phyloP scores from a whole-genome alignment of 345 rosid genomes.

The Laguncularia racemosa region DNA sequence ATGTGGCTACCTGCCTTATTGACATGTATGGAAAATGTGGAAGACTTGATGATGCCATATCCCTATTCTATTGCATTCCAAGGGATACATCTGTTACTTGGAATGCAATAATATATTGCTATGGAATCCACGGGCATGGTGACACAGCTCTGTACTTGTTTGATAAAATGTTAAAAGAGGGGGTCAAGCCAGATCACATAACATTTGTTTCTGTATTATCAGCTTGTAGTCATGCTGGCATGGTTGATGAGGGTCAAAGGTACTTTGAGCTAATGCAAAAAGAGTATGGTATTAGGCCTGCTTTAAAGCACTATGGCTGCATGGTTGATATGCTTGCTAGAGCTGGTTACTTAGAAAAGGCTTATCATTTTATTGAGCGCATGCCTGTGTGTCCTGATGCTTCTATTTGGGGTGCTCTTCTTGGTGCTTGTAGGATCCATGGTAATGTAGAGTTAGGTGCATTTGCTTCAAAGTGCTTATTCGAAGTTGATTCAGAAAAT shows the following conservation, averaged over 20 bases:
- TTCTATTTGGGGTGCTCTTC: slow-evolving; percentile 46
- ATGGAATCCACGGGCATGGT: slow-evolving; percentile 44
- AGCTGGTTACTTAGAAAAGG: slow-evolving; percentile 36
- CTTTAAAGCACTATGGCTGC: slow-evolving; percentile 38
- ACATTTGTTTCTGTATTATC: slow-evolving; percentile 33
- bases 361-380: slow-evolving; percentile 26
- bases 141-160: slow-evolving; percentile 27
- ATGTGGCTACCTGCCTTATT: slow-evolving; percentile 15
- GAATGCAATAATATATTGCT: slow-evolving; percentile 39
- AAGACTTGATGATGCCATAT: slow-evolving; percentile 12
- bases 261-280: slow-evolving; percentile 28
- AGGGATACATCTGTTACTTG: slow-evolving; percentile 24
- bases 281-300: slow-evolving; percentile 20
- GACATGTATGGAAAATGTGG: slow-evolving; percentile 26
- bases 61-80: slow-evolving; percentile 8
- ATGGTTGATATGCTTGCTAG: slow-evolving; percentile 52
- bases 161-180: slow-evolving; percentile 26
- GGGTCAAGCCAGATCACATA: slow-evolving; percentile 31
- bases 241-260: slow-evolving; percentile 32
- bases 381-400: slow-evolving; percentile 37
- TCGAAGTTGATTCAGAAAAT: slow-evolving; percentile 28
- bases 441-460: slow-evolving; percentile 36
- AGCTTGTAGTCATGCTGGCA: slow-evolving; percentile 50
- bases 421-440: slow-evolving; percentile 44
- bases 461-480: slow-evolving; percentile 26